Conservation (phyloP, 2,329 filamentous ascomycete genomes). For the Acrocalymma vagum region DNA sequence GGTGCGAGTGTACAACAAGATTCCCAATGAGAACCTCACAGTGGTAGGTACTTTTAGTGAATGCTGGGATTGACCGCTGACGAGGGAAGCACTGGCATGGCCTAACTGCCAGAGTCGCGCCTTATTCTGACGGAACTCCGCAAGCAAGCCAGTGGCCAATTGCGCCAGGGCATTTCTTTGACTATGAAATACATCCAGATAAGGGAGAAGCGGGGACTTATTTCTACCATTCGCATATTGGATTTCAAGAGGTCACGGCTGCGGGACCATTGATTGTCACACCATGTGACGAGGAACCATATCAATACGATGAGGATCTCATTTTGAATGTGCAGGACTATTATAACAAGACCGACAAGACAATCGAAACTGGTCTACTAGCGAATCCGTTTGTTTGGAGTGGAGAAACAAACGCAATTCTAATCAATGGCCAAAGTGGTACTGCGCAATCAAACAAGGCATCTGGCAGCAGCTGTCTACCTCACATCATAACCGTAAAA, state of each 20-base stretch:
- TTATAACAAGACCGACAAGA: conserved; percentile 62
- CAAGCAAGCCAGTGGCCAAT: conserved; percentile 72
- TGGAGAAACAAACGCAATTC: conserved; percentile 65
- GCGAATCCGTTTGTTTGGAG: conserved; percentile 64
- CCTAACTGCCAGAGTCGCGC: conserved; percentile 65
- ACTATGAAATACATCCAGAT: conserved; percentile 69
- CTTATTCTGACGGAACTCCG: conserved; percentile 71
- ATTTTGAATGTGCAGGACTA: conserved; percentile 65
- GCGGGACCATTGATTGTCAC: conserved; percentile 68
- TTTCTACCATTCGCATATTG: conserved; percentile 74
- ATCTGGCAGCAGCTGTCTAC: conserved; percentile 49
- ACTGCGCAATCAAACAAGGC: conserved; percentile 51
- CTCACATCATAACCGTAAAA: conserved; percentile 65
- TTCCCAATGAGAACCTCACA: conserved; percentile 63
- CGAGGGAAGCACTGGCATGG: conserved; percentile 81
- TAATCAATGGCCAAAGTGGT: conserved; percentile 65
- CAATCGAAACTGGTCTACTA: conserved; percentile 60
- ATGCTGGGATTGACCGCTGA: conserved; percentile 1
- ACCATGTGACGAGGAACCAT: conserved; percentile 57
- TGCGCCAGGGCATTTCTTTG: conserved; percentile 68
- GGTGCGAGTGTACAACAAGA: conserved; percentile 68
- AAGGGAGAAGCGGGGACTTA: conserved; percentile 68
- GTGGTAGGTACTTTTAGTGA: conserved; percentile 50
- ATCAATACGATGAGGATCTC: conserved; percentile 69
- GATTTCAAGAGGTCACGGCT: conserved; percentile 67